Evolutionary conservation across 1,284 basidiomycete genomes (phyloP), one percentile per base, ranked within the genome.

Genomic region (Ganoderma meredithae): DNA sequence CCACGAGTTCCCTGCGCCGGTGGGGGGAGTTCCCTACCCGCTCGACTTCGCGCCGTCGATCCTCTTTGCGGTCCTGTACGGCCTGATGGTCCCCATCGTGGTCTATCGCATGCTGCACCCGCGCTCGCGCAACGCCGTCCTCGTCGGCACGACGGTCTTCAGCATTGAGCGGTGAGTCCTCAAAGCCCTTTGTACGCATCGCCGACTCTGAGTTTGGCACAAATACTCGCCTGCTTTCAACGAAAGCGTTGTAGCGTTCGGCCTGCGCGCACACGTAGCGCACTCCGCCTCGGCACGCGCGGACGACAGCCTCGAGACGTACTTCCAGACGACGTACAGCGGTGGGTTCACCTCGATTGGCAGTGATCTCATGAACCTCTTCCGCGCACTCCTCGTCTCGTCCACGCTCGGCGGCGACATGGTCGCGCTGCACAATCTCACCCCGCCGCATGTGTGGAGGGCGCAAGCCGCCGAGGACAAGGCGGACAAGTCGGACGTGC

Each of bases 291-390:
- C 59, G 10, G 49, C 72, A n/a, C 74, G 74, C 15, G 69, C 65
- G 49, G 74, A 72, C 25, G 56, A 68, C 12, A 72, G 68, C 25
- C 71, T 81, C 59, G 75, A 75, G 52, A 74, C 73, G 52, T 82
- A 79, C 73, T 72, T 79, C 66, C 80, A 81, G 64, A 70, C 72
- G 13, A 75, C 77, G 0, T 75, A 78, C 41, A 75, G 74, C 15
- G 67, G 76, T 61, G 78, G 76, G 6, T 81, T 76, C 69, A 71
- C 80, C 60, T 55, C 72, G 12, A 73, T 81, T 19, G 76, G 72
- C 7, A 67, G 75, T 17, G 76, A 77, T 56, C 52, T 77, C 39
- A 63, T 70, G 41, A 72, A 47, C n/a, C 69, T 80, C 60, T 53
- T 76, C 17, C 78, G 79, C 53, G 69, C 72, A 15, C 65, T 80